Evolutionary conservation across 371 early-diverging fungal species (phyloP).

Genomic region (Saksenaea oblongispora): DNA sequence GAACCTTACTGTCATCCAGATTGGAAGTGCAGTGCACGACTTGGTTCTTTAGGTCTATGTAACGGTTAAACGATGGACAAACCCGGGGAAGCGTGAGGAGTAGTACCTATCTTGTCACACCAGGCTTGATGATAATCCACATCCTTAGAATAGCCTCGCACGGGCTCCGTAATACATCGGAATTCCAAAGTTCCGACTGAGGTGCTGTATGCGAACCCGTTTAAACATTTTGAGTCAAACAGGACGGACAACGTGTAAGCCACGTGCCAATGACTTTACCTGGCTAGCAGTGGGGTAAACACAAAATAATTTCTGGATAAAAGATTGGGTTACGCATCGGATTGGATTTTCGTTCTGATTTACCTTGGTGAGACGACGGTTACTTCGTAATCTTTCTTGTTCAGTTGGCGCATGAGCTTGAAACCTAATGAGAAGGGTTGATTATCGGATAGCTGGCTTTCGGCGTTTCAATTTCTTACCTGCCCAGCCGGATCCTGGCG

Average conservation of each 20-base stretch:
- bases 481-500: slow-evolving; percentile 70
- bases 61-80: neutral
- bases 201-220: slow-evolving; percentile 35
- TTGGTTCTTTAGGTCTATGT: slow-evolving; percentile 26
- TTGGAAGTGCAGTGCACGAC: slow-evolving; percentile 38
- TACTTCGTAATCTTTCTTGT: slow-evolving; percentile 64
- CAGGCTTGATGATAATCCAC: slow-evolving; percentile 69
- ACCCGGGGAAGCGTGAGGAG: neutral
- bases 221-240: slow-evolving; percentile 3
- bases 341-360: neutral
- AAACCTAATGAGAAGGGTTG: slow-evolving; percentile 41
- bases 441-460: neutral
- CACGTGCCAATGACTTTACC: slow-evolving; percentile 13
- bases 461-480: slow-evolving; percentile 19
- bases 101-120: slow-evolving; percentile 55
- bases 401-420: slow-evolving; percentile 61
- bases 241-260: neutral
- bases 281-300: slow-evolving; percentile 82
- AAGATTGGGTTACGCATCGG: neutral
- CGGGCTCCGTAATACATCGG: slow-evolving; percentile 75
- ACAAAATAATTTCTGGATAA: slow-evolving; percentile 71
- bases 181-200: slow-evolving; percentile 86
- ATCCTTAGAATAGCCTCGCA: slow-evolving; percentile 59
- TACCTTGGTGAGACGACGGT: slow-evolving; percentile 69
- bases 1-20: slow-evolving; percentile 27